These are phyloP conservation scores for Eutypa lata DNA, from an alignment of 2,329 filamentous ascomycete species.

Conservation along the genomic window DNA sequence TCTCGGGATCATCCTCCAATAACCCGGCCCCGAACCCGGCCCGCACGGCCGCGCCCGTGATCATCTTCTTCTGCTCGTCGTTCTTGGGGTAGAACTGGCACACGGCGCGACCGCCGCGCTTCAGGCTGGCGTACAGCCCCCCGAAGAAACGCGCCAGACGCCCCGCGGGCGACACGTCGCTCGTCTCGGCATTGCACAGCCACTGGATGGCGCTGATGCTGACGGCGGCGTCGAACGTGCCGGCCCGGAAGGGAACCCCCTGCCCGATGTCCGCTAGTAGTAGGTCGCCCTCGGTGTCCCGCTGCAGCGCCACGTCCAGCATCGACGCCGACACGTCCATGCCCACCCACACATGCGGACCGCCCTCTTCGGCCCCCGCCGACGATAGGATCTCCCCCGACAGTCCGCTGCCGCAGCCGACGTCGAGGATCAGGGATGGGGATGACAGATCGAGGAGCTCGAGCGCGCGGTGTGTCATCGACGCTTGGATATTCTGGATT, in stretches of 20 bases:
- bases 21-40: conserved; percentile 95
- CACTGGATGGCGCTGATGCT: conserved; percentile 97
- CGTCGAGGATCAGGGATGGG: conserved; percentile 87
- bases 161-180: conserved; percentile 76
- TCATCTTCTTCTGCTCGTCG: conserved; percentile 86
- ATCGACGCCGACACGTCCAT: conserved; percentile 96
- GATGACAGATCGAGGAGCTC: conserved; percentile 78
- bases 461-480: conserved; percentile 91
- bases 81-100: conserved; percentile 99
- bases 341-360: conserved; percentile 92
- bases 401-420: conserved; percentile 94
- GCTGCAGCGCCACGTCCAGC: conserved; percentile 89
- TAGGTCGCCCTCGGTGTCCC: conserved; percentile 91
- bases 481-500: conserved; percentile 91
- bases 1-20: conserved; percentile 91
- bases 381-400: conserved; percentile 89
- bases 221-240: conserved; percentile 91
- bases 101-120: conserved; percentile 82
- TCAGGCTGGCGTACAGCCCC: conserved; percentile 79
- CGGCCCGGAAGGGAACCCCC: conserved; percentile 88
- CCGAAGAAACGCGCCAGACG: conserved; percentile 86
- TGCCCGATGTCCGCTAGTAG: conserved; percentile 93
- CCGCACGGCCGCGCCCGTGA: conserved; percentile 82
- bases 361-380: conserved; percentile 66
- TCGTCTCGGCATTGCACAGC: conserved; percentile 93